Conservation (phyloP, 208 protist species). For the Naegleria lovaniensis region DNA sequence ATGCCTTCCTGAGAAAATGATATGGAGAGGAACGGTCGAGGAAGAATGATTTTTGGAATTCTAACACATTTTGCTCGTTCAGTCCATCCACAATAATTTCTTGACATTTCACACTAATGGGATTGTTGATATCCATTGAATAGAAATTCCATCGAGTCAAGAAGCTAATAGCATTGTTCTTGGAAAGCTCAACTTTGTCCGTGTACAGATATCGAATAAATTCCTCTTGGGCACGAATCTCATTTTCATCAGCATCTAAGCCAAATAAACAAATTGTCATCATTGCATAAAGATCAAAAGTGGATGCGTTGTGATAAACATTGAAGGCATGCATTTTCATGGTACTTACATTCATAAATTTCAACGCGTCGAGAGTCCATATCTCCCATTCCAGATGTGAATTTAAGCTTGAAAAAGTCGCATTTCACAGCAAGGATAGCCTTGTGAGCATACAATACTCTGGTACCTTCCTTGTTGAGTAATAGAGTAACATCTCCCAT, state of each 20-base stretch:
- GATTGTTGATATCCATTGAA: background rate
- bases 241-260: background rate
- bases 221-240: background rate
- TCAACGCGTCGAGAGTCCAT: background rate
- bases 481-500: background rate
- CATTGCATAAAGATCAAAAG: background rate
- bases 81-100: background rate
- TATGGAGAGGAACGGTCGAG: background rate
- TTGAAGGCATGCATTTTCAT: no score
- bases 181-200: background rate
- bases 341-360: background rate
- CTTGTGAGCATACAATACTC: background rate
- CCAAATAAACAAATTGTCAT: background rate
- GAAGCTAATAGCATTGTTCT: background rate
- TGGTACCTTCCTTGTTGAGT: background rate
- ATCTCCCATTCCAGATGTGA: background rate
- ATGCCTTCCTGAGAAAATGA: background rate
- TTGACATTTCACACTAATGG: background rate
- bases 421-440: background rate
- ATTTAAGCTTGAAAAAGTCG: conserved; percentile 2
- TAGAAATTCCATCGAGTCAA: background rate
- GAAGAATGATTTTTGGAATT: background rate
- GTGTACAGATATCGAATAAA: conserved; percentile 6
- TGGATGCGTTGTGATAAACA: no score
- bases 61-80: background rate